Percentiles rank a stretch among this genome's conserved stretches.
Evolutionary conservation across 129 eudicot species (phyloP).

Genomic region (Tanacetum coccineum): DNA sequence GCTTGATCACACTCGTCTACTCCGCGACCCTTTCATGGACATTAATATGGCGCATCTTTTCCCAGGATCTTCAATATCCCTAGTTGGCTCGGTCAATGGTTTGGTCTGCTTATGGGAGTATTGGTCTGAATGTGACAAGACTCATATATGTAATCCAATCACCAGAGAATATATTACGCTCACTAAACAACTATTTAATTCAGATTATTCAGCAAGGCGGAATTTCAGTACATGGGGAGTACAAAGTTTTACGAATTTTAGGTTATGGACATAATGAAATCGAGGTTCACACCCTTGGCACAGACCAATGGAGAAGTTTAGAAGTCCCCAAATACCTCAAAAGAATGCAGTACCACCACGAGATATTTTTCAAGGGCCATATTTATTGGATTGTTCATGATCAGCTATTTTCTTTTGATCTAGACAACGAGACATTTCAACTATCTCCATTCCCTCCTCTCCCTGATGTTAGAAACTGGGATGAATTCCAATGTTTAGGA

Average conservation of each 20-base stretch:
- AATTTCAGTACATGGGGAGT: neutral
- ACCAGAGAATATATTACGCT: too few species aligned
- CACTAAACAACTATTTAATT: too few species aligned
- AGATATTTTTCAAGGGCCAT: neutral
- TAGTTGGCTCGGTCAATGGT: too few species aligned
- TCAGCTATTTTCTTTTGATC: neutral
- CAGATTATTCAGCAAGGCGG: neutral
- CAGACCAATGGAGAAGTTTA: neutral
- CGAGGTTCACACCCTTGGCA: constrained; percentile 5
- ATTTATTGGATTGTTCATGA: neutral
- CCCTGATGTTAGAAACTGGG: neutral
- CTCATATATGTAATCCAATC: too few species aligned
- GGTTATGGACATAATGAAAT: too few species aligned
- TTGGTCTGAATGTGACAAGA: too few species aligned
- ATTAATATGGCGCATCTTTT: too few species aligned
- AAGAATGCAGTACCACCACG: neutral
- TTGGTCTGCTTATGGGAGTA: too few species aligned
- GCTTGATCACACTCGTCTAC: too few species aligned
- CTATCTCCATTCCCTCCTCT: neutral
- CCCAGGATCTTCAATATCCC: too few species aligned
- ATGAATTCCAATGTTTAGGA: neutral
- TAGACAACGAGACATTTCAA: neutral
- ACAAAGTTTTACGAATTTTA: constrained; percentile 4
- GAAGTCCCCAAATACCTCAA: neutral
- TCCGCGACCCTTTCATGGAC: too few species aligned